Base-by-base conservation (phyloP, 1,284 basidiomycete species). In the Rhodotorula glutinis region DNA sequence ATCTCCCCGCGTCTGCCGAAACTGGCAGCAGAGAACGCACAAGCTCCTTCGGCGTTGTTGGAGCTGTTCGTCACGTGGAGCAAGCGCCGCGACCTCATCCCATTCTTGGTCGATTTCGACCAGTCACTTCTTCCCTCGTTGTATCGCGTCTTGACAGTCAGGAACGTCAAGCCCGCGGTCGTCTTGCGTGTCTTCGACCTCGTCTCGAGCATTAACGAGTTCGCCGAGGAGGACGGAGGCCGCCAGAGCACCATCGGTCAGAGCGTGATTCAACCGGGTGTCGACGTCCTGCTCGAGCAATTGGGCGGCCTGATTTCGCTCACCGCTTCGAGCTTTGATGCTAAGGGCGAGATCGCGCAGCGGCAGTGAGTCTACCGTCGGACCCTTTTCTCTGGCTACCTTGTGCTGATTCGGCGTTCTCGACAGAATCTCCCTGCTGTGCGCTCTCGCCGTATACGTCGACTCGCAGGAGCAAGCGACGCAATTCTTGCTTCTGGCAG, bases 21-120 rank as follows among this genome's bases (percentile, higher is more conserved):
- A 8, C 83, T 98, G 29, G 87, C 90, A 64, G 82, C 82, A 56
- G 95, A 98, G 79, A 97, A 94, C 75, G 91, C 90, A 0, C 95
- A 98, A 79, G 85, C 91, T 0, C 92, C 94, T 0, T 95, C 93
- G 0, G 88, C 92, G 0, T 82, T 97, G 38, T 82, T 98, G 51
- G 91, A 96, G 44, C 82, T 98, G 2, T 89, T 98, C 78, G 84
- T 87, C 67, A 82, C 85, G 4, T 96, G 95, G 88, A 86, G 90
- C 0, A 77, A 82, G 14, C 82, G 84, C 33, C 80, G 81, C 1
- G 83, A 87, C 16, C 85, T 87, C 65, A 82, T 85, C 16, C 76
- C 76, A 8, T 86, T 86, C 76, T 82, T 98, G 27, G 86, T 88
- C 54, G 80, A 85, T 25, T 89, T 87, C 76, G 90, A 98, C 76